Conservation (phyloP, 2,329 filamentous ascomycete species). For the Xylaria sp. region DNA sequence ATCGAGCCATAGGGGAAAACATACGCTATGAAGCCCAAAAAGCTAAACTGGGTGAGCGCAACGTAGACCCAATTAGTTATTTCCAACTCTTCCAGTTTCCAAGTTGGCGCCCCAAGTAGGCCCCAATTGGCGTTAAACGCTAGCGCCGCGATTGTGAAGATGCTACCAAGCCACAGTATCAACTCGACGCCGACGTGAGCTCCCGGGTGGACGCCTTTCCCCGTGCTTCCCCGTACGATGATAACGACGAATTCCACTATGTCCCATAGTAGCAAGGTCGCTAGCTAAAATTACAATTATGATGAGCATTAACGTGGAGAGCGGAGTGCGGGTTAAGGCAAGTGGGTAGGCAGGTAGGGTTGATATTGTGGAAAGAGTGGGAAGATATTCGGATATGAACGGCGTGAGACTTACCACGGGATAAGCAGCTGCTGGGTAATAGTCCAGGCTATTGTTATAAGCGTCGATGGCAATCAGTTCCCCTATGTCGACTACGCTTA, state of each 20-base stretch:
- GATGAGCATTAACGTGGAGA: constrained; percentile 9
- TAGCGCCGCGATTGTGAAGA: constrained; percentile 24
- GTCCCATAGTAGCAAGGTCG: constrained; percentile 42
- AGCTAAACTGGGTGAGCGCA: constrained; percentile 27
- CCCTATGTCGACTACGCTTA: constrained; percentile 30
- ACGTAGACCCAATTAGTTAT: constrained; percentile 8
- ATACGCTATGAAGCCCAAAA: constrained; percentile 31
- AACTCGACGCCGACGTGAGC: constrained; percentile 48
- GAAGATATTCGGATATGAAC: neutral
- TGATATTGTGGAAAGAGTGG: neutral
- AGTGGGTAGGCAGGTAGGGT: neutral
- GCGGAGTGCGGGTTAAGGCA: neutral
- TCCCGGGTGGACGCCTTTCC: constrained; percentile 44
- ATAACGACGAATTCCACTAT: constrained; percentile 44
- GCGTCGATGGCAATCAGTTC: constrained; percentile 32
- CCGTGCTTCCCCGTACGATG: constrained; percentile 38
- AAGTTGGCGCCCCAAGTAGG: neutral
- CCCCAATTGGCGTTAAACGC: constrained; percentile 12
- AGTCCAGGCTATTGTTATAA: neutral
- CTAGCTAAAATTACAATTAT: constrained; percentile 25
- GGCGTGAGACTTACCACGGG: constrained; percentile 24
- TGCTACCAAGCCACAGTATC: constrained; percentile 34
- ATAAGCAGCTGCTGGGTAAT: constrained; percentile 19
- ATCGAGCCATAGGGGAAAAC: neutral
- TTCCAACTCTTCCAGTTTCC: neutral